Evolutionary conservation across 208 protist genomes (phyloP).

Genomic region (Trypanosomatidae sp.): DNA sequence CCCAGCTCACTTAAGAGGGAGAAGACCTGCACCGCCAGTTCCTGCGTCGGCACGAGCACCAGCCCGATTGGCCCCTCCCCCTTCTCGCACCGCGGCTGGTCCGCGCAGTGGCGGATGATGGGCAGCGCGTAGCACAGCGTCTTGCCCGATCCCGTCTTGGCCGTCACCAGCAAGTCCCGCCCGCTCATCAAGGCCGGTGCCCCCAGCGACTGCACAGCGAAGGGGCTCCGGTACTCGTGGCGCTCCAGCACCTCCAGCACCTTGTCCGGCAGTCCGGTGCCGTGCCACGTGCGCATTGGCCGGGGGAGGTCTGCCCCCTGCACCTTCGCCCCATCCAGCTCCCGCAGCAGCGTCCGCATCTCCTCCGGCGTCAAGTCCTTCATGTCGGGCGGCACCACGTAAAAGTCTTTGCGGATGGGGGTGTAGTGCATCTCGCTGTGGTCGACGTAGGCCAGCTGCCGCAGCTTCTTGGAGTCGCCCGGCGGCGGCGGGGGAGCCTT

Average conservation of each 20-base stretch:
- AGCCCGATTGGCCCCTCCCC: slow-evolving; percentile 90
- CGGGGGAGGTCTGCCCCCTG: slow-evolving; percentile 39
- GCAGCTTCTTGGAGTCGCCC: slow-evolving; percentile 65
- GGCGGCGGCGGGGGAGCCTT: slow-evolving; percentile 60
- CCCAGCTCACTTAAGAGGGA: slow-evolving; percentile 69
- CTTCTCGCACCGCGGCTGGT: slow-evolving; percentile 68
- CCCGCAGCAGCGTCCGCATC: slow-evolving; percentile 55
- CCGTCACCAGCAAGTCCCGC: slow-evolving; percentile 87
- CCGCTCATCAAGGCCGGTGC: slow-evolving; percentile 86
- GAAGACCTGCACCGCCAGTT: slow-evolving; percentile 92
- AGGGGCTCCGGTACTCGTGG: slow-evolving; percentile 63
- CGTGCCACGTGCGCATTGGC: slow-evolving; percentile 81
- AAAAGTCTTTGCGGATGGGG: slow-evolving; percentile 82
- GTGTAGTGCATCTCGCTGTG: slow-evolving; percentile 64
- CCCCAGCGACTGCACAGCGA: slow-evolving; percentile 87
- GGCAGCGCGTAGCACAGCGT: slow-evolving; percentile 93
- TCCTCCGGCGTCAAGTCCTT: slow-evolving; percentile 55
- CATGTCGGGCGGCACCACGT: slow-evolving; percentile 74
- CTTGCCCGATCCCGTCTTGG: slow-evolving; percentile 96
- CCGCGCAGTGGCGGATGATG: slow-evolving; percentile 87
- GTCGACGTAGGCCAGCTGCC: slow-evolving; percentile 72
- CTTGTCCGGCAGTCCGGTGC: slow-evolving; percentile 70
- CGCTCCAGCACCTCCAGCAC: slow-evolving; percentile 57
- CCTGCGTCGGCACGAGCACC: slow-evolving; percentile 93
- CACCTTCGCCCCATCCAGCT: slow-evolving; percentile 85